These are phyloP conservation scores for Fusarium domesticum DNA, from an alignment of 2,329 filamentous ascomycete species.

Conservation along the genomic window DNA sequence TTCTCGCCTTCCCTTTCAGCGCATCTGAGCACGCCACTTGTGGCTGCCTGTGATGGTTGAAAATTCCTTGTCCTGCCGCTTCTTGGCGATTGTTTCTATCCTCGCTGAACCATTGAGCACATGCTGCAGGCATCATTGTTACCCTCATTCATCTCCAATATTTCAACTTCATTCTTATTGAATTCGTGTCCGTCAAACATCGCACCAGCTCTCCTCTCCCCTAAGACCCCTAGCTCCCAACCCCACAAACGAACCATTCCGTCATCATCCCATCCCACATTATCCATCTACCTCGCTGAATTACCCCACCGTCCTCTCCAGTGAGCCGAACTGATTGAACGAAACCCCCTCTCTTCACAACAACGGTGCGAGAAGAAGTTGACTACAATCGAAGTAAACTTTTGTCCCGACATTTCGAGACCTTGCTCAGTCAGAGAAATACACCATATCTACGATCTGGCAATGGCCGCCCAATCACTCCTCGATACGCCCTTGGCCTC, in stretches of 20 bases:
- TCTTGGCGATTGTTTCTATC: too few species aligned
- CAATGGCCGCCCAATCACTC: slow-evolving; percentile 24
- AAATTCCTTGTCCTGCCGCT: too few species aligned
- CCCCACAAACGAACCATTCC: slow-evolving; percentile 14
- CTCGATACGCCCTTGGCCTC: slow-evolving; percentile 37
- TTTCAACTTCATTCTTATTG: neutral
- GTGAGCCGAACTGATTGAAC: neutral
- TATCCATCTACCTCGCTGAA: slow-evolving; percentile 18
- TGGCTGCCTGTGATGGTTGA: too few species aligned
- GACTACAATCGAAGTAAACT: too few species aligned
- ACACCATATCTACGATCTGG: neutral
- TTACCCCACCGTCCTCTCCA: slow-evolving; percentile 15
- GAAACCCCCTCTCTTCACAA: neutral
- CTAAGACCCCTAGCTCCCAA: slow-evolving; percentile 4
- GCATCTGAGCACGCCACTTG: slow-evolving; percentile 17
- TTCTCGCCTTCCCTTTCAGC: slow-evolving; percentile 5
- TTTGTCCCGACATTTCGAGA: neutral
- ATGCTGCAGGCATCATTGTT: too few species aligned
- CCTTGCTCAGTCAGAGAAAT: too few species aligned
- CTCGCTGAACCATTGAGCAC: too few species aligned
- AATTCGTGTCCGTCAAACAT: neutral
- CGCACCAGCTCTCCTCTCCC: neutral
- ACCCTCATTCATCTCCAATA: too few species aligned
- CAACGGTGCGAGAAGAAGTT: too few species aligned
- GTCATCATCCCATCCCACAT: slow-evolving; percentile 20